Conservation (phyloP, 1,139 yeast species). For the Blastobotrys proliferans region DNA sequence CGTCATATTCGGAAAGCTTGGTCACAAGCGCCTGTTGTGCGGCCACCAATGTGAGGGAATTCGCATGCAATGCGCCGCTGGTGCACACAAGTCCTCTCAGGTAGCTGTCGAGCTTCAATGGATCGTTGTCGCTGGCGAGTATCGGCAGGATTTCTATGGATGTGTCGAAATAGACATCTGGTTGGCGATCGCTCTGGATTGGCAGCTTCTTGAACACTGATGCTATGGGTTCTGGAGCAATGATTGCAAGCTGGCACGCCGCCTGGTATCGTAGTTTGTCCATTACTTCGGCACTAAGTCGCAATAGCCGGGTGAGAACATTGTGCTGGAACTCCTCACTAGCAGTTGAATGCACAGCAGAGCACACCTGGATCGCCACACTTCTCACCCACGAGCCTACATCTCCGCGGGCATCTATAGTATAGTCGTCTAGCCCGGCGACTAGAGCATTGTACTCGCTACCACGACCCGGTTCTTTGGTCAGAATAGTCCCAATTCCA, state of each 20-base stretch:
- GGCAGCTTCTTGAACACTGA: constrained; percentile 1
- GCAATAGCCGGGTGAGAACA: constrained; percentile 40
- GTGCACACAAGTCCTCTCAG: constrained; percentile 56
- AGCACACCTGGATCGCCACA: constrained; percentile 39
- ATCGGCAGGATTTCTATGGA: constrained; percentile 20
- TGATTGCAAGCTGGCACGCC: background rate
- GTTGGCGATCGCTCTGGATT: constrained; percentile 15
- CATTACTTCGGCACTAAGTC: constrained; percentile 54
- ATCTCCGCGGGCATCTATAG: constrained; percentile 39
- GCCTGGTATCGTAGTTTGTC: constrained; percentile 36
- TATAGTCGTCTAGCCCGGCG: constrained; percentile 33
- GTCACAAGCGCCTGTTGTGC: constrained; percentile 44
- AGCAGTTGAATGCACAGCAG: constrained; percentile 3
- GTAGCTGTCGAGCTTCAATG: constrained; percentile 34
- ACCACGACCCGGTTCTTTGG: background rate
- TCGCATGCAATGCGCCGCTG: constrained; percentile 57
- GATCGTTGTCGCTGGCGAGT: constrained; percentile 23
- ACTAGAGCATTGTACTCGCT: constrained; percentile 15
- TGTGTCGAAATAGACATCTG: constrained; percentile 15
- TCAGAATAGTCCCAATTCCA: constrained; percentile 13
- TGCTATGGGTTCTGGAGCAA: constrained; percentile 1
- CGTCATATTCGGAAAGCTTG: constrained; percentile 27
- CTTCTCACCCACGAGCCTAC: constrained; percentile 65
- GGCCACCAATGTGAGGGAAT: constrained; percentile 44
- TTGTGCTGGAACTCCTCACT: constrained; percentile 14